phyloP scores from a whole-genome alignment of 2,329 filamentous ascomycete genomes.

The Ophiostoma australiae region DNA sequence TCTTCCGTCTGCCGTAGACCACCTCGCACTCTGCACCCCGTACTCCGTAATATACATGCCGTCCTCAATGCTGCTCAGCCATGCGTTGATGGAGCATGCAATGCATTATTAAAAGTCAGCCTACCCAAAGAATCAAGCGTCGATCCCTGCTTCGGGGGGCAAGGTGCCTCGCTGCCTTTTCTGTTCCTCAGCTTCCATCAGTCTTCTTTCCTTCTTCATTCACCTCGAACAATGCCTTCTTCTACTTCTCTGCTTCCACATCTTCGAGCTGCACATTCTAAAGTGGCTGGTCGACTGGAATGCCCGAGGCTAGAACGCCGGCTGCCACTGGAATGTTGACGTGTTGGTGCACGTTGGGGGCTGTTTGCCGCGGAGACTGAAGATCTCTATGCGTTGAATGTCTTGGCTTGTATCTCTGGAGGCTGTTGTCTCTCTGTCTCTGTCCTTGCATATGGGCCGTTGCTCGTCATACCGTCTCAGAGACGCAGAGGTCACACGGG shows the following conservation, averaged over 20 bases:
- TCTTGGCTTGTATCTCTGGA: neutral
- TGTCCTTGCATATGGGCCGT: neutral
- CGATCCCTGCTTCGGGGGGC: neutral
- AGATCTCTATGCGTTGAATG: conserved; percentile 1
- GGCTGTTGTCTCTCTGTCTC: neutral
- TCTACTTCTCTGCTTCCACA: neutral
- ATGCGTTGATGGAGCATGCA: neutral
- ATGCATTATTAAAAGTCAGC: neutral
- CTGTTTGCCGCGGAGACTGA: neutral
- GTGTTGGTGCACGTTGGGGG: neutral
- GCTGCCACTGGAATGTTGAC: neutral
- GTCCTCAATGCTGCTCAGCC: neutral
- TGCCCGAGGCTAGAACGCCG: neutral
- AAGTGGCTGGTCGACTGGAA: conserved; percentile 4
- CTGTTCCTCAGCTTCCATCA: neutral
- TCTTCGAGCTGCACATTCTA: neutral
- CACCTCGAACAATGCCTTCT: neutral
- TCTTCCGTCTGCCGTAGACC: neutral
- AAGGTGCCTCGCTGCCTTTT: neutral
- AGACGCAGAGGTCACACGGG: neutral
- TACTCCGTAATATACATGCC: neutral
- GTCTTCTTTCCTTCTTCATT: neutral
- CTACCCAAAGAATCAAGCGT: neutral
- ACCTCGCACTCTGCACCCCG: neutral
- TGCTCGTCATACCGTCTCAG: neutral